Evolutionary conservation across 2,329 filamentous ascomycete species (phyloP).

Genomic region (Huntiella savannae): DNA sequence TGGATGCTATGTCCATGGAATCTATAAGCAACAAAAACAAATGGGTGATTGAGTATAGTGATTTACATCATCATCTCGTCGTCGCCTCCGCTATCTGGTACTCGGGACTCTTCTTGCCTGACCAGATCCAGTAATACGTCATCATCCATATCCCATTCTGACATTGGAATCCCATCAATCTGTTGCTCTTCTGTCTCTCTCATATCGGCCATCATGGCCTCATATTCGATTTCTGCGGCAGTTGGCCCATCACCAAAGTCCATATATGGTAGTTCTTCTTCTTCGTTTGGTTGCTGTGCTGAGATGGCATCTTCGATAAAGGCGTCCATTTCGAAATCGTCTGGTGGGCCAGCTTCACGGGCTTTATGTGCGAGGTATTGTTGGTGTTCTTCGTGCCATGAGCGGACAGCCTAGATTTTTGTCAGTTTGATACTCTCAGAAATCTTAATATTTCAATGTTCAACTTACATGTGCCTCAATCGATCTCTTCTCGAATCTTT

Average conservation of each 20-base stretch:
- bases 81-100: slow-evolving; percentile 11
- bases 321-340: slow-evolving; percentile 7
- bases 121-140: slow-evolving; percentile 32
- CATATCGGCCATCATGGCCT: slow-evolving; percentile 2
- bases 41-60: too few relatives aligned
- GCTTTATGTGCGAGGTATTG: slow-evolving; percentile 11
- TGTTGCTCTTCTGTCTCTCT: not conserved
- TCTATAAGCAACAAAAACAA: slow-evolving; percentile 3
- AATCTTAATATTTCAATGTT: not conserved
- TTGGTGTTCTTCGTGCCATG: slow-evolving; percentile 12
- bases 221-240: slow-evolving; percentile 5
- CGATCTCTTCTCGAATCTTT: slow-evolving; percentile 38
- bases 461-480: slow-evolving; percentile 34
- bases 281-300: slow-evolving; percentile 1
- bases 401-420: slow-evolving; percentile 4
- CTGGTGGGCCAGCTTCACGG: slow-evolving; percentile 4
- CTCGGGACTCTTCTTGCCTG: slow-evolving; percentile 21
- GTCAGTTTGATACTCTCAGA: not conserved
- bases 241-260: slow-evolving; percentile 7
- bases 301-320: slow-evolving; percentile 9
- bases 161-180: slow-evolving; percentile 4
- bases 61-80: slow-evolving; percentile 9
- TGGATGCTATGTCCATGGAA: slow-evolving; percentile 11
- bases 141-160: slow-evolving; percentile 11
- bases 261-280: slow-evolving; percentile 3